phyloP scores from a whole-genome alignment of 768 basidiomycete genomes.

The Scleroderma citrinum region DNA sequence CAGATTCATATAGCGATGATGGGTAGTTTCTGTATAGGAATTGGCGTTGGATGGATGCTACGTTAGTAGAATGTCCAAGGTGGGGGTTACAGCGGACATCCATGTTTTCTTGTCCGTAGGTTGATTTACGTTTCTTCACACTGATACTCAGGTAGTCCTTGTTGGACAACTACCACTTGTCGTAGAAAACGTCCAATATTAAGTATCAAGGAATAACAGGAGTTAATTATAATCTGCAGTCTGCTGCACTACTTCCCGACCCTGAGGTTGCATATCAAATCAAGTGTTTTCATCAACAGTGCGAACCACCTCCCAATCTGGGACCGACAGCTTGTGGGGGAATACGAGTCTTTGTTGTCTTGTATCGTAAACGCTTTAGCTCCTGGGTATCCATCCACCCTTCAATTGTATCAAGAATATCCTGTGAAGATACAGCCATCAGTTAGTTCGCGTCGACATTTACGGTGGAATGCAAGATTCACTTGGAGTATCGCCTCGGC shows the following conservation, averaged over 20 bases:
- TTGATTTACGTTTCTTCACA: too few species aligned
- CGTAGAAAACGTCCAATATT: too few species aligned
- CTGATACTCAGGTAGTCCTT: too few species aligned
- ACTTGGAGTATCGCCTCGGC: conserved; percentile 17
- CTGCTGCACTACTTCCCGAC: too few species aligned
- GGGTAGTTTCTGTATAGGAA: conserved; percentile 40
- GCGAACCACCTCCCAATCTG: conserved; percentile 12
- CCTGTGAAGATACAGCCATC: conserved; percentile 11
- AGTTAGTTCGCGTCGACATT: background rate
- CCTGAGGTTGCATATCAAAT: conserved; percentile 28
- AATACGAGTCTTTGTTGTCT: background rate
- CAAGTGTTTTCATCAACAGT: conserved; percentile 22
- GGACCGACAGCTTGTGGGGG: conserved; percentile 20
- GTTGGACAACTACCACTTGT: too few species aligned
- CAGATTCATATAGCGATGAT: conserved; percentile 31
- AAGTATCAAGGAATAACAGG: too few species aligned
- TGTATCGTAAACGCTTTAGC: conserved; percentile 12
- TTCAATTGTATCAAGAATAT: conserved; percentile 23
- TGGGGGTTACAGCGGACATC: background rate
- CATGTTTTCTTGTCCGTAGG: too few species aligned
- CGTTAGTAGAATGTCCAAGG: conserved; percentile 12
- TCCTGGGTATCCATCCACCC: conserved; percentile 19
- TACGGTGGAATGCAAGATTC: background rate
- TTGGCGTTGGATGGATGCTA: conserved; percentile 38
- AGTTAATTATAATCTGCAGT: conserved; percentile 11